Evolutionary conservation across 129 eudicot genomes (phyloP).

Genomic region (carrot (Daucus carota)): DH1_v3.0 NC_030384.2:27997001-27997500

Average conservation of each 20-base stretch:
- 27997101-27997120: no score
- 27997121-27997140: no score
- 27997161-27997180: background rate
- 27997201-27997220: conserved; percentile 1
- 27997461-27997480: conserved; percentile 88
- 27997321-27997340: conserved; percentile 25
- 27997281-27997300: conserved; percentile 27
- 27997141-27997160: no score
- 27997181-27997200: background rate
- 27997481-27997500: conserved; percentile 95
- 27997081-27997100: no score
- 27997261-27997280: conserved; percentile 26
- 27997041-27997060: no score
- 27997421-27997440: conserved; percentile 60
- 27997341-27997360: conserved; percentile 34
- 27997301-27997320: conserved; percentile 19
- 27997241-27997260: conserved; percentile 32
- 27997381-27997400: conserved; percentile 28
- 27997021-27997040: no score
- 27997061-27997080: no score
- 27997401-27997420: conserved; percentile 36
- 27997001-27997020: no score
- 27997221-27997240: conserved; percentile 67
- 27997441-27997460: conserved; percentile 86
- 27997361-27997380: conserved; percentile 30